Percentiles rank a stretch among this genome's conserved stretches.
phyloP scores from a whole-genome alignment of 1,284 basidiomycete species.

The Cryptococcus sp. region DNA sequence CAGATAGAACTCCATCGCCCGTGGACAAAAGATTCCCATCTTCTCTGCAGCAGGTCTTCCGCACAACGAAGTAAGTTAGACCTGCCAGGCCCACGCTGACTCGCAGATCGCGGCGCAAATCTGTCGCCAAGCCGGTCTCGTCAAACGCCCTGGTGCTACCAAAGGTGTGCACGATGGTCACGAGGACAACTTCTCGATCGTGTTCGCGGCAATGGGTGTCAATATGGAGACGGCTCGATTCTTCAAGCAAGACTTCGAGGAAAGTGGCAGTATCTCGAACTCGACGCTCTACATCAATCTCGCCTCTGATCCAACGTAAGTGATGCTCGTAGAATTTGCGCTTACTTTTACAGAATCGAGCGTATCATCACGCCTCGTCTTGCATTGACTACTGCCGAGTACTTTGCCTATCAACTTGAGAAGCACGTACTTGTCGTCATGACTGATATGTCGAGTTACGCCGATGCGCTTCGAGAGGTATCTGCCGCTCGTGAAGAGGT shows the following conservation, averaged over 20 bases:
- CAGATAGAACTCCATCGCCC: slow-evolving; percentile 85
- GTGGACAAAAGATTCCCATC: slow-evolving; percentile 99
- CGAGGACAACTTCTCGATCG: slow-evolving; percentile 99
- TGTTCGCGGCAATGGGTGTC: slow-evolving; percentile 99
- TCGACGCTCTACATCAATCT: slow-evolving; percentile 98
- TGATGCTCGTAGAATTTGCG: neutral
- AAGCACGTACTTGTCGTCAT: slow-evolving; percentile 99
- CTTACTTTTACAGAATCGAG: slow-evolving; percentile 73
- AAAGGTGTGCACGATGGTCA: slow-evolving; percentile 99
- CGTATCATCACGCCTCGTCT: slow-evolving; percentile 99
- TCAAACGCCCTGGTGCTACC: slow-evolving; percentile 76
- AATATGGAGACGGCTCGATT: slow-evolving; percentile 99
- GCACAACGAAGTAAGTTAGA: slow-evolving; percentile 81
- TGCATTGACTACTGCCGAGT: slow-evolving; percentile 97
- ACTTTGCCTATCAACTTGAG: slow-evolving; percentile 99
- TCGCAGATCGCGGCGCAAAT: slow-evolving; percentile 96
- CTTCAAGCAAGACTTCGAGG: slow-evolving; percentile 99
- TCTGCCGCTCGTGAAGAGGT: slow-evolving; percentile 99
- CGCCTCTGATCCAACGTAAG: slow-evolving; percentile 93
- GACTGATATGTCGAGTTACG: slow-evolving; percentile 92
- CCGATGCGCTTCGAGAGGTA: slow-evolving; percentile 96
- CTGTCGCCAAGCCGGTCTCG: slow-evolving; percentile 97
- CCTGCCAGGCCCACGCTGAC: neutral
- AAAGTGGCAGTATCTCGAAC: slow-evolving; percentile 96
- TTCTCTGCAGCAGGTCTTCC: slow-evolving; percentile 97